Evolutionary conservation across 495 filamentous ascomycete genomes (phyloP).

Genomic region (Filosporella fistucella): DNA sequence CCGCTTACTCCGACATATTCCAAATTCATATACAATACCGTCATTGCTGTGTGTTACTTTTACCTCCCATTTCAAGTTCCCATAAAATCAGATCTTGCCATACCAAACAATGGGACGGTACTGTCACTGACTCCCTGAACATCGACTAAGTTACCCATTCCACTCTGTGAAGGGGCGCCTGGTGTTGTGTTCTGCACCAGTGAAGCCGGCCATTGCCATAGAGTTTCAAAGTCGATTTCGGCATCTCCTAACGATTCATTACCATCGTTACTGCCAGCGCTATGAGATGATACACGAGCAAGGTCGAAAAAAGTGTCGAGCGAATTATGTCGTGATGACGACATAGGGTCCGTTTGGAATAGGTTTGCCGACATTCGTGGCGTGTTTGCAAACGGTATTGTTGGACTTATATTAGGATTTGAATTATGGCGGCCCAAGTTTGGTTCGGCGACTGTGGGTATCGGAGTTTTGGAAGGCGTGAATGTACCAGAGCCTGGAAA

Average conservation of each 20-base stretch:
- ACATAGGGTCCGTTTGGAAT: neutral
- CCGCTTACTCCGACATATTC: too few species aligned
- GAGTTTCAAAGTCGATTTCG: conserved; percentile 50
- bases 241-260: conserved; percentile 34
- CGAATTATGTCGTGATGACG: conserved; percentile 26
- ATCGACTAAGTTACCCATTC: neutral
- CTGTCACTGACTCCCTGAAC: conserved; percentile 10
- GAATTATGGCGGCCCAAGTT: neutral
- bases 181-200: neutral
- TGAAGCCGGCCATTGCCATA: conserved; percentile 42
- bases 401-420: neutral
- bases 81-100: conserved; percentile 3
- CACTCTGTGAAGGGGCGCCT: neutral
- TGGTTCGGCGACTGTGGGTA: neutral
- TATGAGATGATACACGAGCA: conserved; percentile 36
- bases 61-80: neutral
- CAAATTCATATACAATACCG: too few species aligned
- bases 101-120: conserved; percentile 12
- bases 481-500: too few species aligned
- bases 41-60: too few species aligned
- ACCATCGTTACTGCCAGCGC: conserved; percentile 28
- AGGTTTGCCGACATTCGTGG: neutral
- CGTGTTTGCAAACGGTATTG: too few species aligned
- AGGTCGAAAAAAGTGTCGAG: conserved; percentile 39
- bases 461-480: neutral